Conservation (phyloP, 495 filamentous ascomycete species). For the Neurospora cerealis region DNA sequence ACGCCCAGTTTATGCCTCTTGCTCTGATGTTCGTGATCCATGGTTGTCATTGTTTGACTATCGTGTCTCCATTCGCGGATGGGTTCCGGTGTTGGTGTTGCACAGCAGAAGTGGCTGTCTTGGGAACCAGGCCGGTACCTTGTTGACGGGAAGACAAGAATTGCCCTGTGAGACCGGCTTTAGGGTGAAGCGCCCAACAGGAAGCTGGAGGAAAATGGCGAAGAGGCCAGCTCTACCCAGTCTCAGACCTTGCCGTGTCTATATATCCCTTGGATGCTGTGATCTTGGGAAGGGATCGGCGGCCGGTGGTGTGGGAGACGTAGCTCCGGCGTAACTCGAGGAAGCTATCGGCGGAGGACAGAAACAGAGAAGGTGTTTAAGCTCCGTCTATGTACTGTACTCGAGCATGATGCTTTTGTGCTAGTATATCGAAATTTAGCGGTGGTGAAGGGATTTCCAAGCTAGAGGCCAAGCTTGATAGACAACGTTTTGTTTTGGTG, state of each 20-base stretch:
- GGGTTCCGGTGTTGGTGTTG: not conserved
- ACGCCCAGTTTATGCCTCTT: constrained; percentile 55
- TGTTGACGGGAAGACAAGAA: not conserved
- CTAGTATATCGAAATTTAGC: not conserved
- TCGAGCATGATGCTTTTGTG: not conserved
- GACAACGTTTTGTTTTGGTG: not conserved
- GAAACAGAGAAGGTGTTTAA: not conserved
- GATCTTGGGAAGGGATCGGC: not conserved
- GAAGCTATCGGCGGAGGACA: not conserved
- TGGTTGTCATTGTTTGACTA: constrained; percentile 5
- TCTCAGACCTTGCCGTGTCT: not conserved
- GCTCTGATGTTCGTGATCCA: constrained; percentile 21
- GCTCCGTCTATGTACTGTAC: not conserved
- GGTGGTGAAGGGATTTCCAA: not conserved
- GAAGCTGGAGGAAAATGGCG: not conserved
- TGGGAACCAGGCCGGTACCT: not conserved
- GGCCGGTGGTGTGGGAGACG: not conserved
- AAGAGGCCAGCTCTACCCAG: not conserved
- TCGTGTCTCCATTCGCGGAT: not conserved
- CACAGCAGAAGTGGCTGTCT: not conserved
- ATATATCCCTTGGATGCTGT: not conserved
- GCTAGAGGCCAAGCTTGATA: not conserved
- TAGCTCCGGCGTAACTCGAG: not conserved
- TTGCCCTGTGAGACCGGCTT: not conserved
- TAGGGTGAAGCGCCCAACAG: not conserved